Base-by-base conservation (phyloP, 2,329 filamentous ascomycete genomes). In the Venturia carpophila region DNA sequence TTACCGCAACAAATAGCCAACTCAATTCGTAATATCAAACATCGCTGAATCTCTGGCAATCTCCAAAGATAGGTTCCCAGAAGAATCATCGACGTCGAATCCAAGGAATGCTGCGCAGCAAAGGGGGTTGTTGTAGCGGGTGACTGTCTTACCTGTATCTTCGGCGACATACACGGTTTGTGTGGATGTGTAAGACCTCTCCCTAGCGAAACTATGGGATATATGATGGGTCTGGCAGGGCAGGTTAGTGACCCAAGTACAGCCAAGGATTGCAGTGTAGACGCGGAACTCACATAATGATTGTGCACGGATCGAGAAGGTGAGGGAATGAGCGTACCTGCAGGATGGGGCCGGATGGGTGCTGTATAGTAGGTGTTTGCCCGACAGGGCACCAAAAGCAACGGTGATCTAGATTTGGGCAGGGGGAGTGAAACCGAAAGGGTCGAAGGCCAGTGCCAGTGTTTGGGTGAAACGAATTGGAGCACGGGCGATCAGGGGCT, bases 401-500 rank as follows among this genome's bases (percentile, higher is more conserved):
- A 56, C 13, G 7, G 30, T 15, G 30, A 34, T 58, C 52, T n/a
- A 58, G 52, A 58, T 34, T 30, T 37, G 17, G 24, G 21, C 30
- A 27, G n/a, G 30, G 17, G 52, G 37, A 37, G 30, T 37, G 52
- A 58, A 58, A 58, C 52, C 19, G 13, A 21, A n/a, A 58, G 30
- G 52, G 21, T 34, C 3, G 30, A 58, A 37, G 52, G 9, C 52
- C 30, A 58, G 30, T 37, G 9, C 52, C 30, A 58, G 30, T n/a
- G n/a, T 58, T 37, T 58, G 52, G 52, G 0, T 58, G 52, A 58
- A 58, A 58, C 52, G 37, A 58, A 34, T 19, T 37, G 9, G 3
- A 58, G 27, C 52, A 19, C 52, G n/a, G 52, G 30, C 52, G 15
- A 37, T 37, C 52, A 58, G 52, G 52, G 52, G 52, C 52, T 58